These are phyloP conservation scores for Trichophyton mentagrophytes DNA, from an alignment of 2,329 filamentous ascomycete species.

Conservation along the genomic window DNA sequence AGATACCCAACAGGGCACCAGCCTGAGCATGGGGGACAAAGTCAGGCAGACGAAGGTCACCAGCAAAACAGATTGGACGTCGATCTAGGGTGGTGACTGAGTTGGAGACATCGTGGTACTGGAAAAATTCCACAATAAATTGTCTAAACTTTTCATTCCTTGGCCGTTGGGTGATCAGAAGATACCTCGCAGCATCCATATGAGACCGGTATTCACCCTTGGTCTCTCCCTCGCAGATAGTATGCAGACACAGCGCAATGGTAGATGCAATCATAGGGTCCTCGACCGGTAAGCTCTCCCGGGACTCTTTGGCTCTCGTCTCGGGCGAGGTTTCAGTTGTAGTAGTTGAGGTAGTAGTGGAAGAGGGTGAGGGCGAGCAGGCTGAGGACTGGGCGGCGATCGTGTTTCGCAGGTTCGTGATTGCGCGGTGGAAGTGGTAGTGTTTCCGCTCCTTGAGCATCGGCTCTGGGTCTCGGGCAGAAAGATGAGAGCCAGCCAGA, in stretches of 20 bases:
- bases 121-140: conserved; percentile 63
- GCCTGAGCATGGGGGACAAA: conserved; percentile 45
- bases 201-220: conserved; percentile 66
- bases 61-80: conserved; percentile 40
- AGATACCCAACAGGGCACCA: conserved; percentile 59
- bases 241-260: conserved; percentile 47
- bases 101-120: conserved; percentile 59
- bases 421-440: conserved; percentile 39
- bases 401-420: conserved; percentile 29
- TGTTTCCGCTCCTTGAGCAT: conserved; percentile 42
- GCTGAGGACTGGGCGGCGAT: conserved; percentile 22
- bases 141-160: conserved; percentile 59
- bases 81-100: conserved; percentile 45
- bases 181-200: conserved; percentile 58
- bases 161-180: conserved; percentile 50
- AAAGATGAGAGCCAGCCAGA: conserved; percentile 63
- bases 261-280: conserved; percentile 51
- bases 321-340: conserved; percentile 5
- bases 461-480: conserved; percentile 39
- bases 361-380: background rate
- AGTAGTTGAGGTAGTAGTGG: background rate
- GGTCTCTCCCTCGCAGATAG: conserved; percentile 47
- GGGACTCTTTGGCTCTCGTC: conserved; percentile 18
- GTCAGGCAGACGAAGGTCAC: conserved; percentile 41
- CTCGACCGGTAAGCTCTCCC: conserved; percentile 30